These are phyloP conservation scores for Symmetrospora coprosmae DNA, from an alignment of 768 basidiomycete species.

Conservation along the genomic window DNA sequence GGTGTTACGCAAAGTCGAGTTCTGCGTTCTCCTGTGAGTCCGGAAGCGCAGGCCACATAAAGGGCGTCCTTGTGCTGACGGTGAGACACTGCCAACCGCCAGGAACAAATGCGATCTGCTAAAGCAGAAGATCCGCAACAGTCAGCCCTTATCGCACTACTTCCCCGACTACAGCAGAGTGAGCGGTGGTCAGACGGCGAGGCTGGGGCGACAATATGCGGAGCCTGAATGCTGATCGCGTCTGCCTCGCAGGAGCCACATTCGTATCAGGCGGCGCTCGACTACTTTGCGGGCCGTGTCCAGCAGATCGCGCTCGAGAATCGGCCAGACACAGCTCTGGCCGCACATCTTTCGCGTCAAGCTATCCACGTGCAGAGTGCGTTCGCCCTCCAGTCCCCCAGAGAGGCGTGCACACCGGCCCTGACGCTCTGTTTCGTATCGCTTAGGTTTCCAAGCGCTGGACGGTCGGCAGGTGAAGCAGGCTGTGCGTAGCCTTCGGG, in stretches of 20 bases:
- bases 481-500: no score
- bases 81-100: no score
- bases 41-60: no score
- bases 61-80: no score
- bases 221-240: no score
- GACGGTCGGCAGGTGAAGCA: no score
- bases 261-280: background rate
- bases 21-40: background rate
- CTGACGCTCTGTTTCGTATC: background rate
- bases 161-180: no score
- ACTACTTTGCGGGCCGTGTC: background rate
- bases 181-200: no score
- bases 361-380: background rate
- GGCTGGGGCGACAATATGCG: no score
- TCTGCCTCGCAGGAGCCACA: background rate
- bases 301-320: background rate
- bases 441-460: background rate
- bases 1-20: background rate
- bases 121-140: constrained; percentile 2
- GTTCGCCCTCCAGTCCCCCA: no score
- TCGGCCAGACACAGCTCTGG: background rate
- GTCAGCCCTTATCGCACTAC: no score
- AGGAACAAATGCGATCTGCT: constrained; percentile 8
- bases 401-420: background rate
- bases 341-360: background rate